Conservation (phyloP, 495 filamentous ascomycete genomes). For the Aspergillus carlsbadensis region DNA sequence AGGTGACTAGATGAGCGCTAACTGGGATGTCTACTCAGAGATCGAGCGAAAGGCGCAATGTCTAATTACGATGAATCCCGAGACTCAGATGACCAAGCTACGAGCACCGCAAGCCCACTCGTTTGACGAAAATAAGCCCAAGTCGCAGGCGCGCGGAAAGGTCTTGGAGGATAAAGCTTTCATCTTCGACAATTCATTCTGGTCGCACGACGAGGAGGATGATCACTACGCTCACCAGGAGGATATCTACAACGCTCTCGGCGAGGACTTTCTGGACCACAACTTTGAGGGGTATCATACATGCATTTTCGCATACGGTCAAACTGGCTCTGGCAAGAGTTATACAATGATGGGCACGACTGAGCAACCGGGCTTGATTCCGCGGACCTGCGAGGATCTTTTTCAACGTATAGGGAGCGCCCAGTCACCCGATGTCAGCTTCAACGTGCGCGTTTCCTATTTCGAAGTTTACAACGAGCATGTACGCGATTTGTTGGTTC, state of each 20-base stretch:
- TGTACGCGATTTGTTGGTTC: conserved; percentile 89
- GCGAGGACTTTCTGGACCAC: conserved; percentile 97
- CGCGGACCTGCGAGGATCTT: conserved; percentile 93
- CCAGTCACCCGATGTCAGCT: conserved; percentile 82
- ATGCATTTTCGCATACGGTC: conserved; percentile 98
- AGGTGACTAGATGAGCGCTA: background rate
- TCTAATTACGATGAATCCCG: conserved; percentile 86
- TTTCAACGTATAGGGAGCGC: conserved; percentile 92
- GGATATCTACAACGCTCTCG: conserved; percentile 90
- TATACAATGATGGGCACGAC: conserved; percentile 99
- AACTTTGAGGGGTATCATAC: conserved; percentile 99
- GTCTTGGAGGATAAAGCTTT: conserved; percentile 85
- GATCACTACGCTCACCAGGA: conserved; percentile 82
- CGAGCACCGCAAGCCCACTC: conserved; percentile 59
- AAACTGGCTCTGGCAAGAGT: conserved; percentile 96
- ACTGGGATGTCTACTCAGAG: conserved; percentile 57
- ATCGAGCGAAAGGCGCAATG: conserved; percentile 76
- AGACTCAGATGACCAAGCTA: conserved; percentile 76
- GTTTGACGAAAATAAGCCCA: conserved; percentile 62
- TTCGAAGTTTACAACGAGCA: conserved; percentile 99
- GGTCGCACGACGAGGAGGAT: conserved; percentile 78
- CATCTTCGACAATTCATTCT: conserved; percentile 96
- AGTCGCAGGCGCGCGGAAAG: conserved; percentile 67
- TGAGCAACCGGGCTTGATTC: conserved; percentile 85
- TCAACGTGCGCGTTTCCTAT: conserved; percentile 95